phyloP scores from a whole-genome alignment of 495 filamentous ascomycete genomes.

The Aspergillus sclerotiicarbonarius region DNA sequence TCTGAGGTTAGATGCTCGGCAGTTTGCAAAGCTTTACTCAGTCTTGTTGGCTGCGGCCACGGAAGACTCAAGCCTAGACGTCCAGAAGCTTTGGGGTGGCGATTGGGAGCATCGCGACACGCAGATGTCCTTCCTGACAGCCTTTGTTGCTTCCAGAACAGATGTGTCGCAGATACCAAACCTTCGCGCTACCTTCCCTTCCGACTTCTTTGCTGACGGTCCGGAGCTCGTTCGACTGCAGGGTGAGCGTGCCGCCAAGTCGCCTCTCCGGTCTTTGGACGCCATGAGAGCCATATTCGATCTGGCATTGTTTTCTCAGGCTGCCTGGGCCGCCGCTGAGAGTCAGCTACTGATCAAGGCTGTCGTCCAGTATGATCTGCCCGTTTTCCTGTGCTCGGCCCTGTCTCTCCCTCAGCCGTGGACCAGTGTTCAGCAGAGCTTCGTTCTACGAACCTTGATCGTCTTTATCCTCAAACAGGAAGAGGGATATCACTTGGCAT shows the following conservation, averaged over 20 bases:
- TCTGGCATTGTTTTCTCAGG: slow-evolving; percentile 64
- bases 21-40: slow-evolving; percentile 77
- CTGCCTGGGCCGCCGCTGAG: slow-evolving; percentile 62
- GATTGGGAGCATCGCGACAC: slow-evolving; percentile 82
- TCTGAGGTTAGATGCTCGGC: slow-evolving; percentile 68
- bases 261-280: slow-evolving; percentile 84
- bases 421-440: slow-evolving; percentile 58
- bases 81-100: slow-evolving; percentile 88
- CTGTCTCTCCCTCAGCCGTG: slow-evolving; percentile 66
- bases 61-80: slow-evolving; percentile 61
- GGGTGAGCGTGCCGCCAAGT: slow-evolving; percentile 72
- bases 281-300: slow-evolving; percentile 80
- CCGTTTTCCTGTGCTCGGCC: slow-evolving; percentile 75
- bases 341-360: slow-evolving; percentile 58
- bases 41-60: slow-evolving; percentile 68
- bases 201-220: slow-evolving; percentile 72
- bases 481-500: slow-evolving; percentile 74
- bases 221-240: slow-evolving; percentile 66
- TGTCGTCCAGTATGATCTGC: slow-evolving; percentile 51
- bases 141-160: slow-evolving; percentile 73
- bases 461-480: slow-evolving; percentile 62
- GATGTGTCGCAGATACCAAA: slow-evolving; percentile 81
- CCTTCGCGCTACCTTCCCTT: slow-evolving; percentile 71
- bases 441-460: slow-evolving; percentile 59
- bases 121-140: slow-evolving; percentile 85